Evolutionary conservation across 2,329 filamentous ascomycete genomes (phyloP).

Genomic region (Seiridium cupressi): DNA sequence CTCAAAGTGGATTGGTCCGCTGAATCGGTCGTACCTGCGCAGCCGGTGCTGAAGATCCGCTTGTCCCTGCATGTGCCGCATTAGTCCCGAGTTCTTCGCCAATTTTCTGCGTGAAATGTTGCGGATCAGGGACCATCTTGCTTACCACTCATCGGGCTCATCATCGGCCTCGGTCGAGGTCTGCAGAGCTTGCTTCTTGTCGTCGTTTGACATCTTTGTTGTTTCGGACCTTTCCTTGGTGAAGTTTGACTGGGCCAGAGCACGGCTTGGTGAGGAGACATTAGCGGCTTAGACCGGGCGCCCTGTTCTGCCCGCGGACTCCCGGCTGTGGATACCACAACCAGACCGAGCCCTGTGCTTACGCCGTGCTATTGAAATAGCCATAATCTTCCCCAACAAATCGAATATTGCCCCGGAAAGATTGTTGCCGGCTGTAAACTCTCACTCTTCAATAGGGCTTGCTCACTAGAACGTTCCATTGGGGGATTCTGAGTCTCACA

Average conservation of each 20-base stretch:
- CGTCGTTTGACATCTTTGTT: constrained; percentile 55
- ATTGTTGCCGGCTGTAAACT: no score
- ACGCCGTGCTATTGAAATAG: no score
- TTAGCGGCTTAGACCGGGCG: not conserved
- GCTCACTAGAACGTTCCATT: no score
- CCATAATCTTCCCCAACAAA: no score
- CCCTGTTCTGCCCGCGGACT: not conserved
- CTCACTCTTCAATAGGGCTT: no score
- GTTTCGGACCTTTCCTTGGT: not conserved
- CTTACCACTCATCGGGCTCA: constrained; percentile 93
- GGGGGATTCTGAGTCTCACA: no score
- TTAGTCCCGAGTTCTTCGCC: not conserved
- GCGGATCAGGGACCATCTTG: no score
- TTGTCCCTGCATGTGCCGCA: constrained; percentile 72
- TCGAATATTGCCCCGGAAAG: no score
- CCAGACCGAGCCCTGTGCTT: not conserved
- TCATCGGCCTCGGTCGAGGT: constrained; percentile 62
- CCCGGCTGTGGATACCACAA: not conserved
- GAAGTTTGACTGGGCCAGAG: not conserved
- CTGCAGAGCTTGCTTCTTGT: constrained; percentile 43
- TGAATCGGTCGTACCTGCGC: constrained; percentile 64
- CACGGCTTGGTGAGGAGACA: not conserved
- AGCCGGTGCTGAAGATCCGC: constrained; percentile 95
- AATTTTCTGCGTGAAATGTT: not conserved
- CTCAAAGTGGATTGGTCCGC: not conserved